These are phyloP conservation scores for Ophioceras dolichostomum DNA, from an alignment of 2,329 filamentous ascomycete species.

Conservation along the genomic window DNA sequence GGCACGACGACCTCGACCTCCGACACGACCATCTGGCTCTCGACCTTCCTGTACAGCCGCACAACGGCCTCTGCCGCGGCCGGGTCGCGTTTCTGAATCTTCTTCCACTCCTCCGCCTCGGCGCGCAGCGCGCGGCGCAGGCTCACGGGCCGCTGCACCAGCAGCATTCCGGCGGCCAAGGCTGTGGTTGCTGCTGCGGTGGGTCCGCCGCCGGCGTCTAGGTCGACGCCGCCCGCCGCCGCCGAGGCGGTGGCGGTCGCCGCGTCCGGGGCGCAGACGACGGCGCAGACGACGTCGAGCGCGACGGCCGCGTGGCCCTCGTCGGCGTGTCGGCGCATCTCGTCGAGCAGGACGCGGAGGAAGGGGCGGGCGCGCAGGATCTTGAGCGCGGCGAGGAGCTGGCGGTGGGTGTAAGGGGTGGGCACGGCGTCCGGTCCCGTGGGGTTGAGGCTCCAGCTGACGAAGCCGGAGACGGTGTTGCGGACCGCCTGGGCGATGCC, in stretches of 20 bases:
- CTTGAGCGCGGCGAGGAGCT: constrained; percentile 48
- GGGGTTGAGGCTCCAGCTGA: constrained; percentile 53
- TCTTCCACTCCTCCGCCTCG: constrained; percentile 44
- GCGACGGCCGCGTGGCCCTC: constrained; percentile 41
- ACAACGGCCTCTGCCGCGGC: constrained; percentile 48
- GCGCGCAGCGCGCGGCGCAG: constrained; percentile 47
- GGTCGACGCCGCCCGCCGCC: constrained; percentile 15
- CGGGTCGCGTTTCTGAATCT: constrained; percentile 39
- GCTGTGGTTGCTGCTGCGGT: too few species aligned
- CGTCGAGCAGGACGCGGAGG: constrained; percentile 51
- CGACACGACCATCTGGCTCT: constrained; percentile 43
- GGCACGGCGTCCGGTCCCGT: constrained; percentile 38
- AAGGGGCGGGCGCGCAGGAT: constrained; percentile 50
- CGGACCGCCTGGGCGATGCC: constrained; percentile 47
- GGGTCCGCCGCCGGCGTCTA: constrained; percentile 16
- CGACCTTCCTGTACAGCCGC: constrained; percentile 50
- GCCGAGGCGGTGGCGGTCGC: constrained; percentile 15
- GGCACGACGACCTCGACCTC: constrained; percentile 3
- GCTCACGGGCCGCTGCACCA: constrained; percentile 35
- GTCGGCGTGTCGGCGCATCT: constrained; percentile 50
- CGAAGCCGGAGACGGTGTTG: constrained; percentile 47
- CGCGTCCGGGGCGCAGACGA: constrained; percentile 56
- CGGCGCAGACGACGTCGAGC: constrained; percentile 56
- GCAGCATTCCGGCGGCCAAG: constrained; percentile 13
- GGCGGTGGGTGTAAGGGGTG: constrained; percentile 60